Evolutionary conservation across 345 rosid genomes (phyloP).

Genomic region (Eucalyptus cloeziana): DNA sequence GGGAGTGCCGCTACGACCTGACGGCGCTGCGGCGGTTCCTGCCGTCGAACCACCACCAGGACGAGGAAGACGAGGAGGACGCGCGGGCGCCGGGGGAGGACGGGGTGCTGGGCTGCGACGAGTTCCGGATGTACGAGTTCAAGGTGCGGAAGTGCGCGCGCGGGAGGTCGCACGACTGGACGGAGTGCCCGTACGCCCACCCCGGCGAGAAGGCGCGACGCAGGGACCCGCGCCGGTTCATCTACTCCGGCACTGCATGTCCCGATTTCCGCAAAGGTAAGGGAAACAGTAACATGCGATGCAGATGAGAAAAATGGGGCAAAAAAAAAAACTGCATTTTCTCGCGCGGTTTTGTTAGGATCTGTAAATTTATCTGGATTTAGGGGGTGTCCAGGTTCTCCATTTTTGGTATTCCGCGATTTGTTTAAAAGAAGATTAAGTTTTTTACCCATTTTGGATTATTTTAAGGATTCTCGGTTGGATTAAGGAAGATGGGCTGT

Average conservation of each 20-base stretch:
- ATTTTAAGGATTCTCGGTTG: neutral
- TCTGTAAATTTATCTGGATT: neutral
- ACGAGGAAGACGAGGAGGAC: conserved; percentile 25
- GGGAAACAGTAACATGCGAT: conserved; percentile 7
- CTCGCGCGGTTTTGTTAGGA: neutral
- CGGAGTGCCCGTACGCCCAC: conserved; percentile 9
- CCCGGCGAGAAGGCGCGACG: conserved; percentile 14
- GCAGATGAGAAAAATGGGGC: too few species aligned
- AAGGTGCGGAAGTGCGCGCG: conserved; percentile 8
- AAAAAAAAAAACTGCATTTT: neutral
- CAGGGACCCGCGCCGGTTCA: conserved; percentile 6
- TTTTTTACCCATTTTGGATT: neutral
- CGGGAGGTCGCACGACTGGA: conserved; percentile 12
- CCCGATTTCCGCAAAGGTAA: conserved; percentile 21
- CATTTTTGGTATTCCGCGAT: neutral
- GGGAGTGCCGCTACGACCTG: conserved; percentile 5
- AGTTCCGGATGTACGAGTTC: conserved; percentile 10
- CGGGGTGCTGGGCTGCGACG: conserved; percentile 38
- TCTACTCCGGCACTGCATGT: conserved; percentile 4
- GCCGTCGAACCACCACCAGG: conserved; percentile 45
- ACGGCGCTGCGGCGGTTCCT: conserved; percentile 50
- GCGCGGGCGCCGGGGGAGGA: conserved; percentile 21
- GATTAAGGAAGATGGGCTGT: neutral
- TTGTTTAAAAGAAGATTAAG: neutral
- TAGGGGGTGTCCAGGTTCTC: neutral